Evolutionary conservation across 306 rosid species (phyloP).

Genomic region (Abrus pulchellus): DNA sequence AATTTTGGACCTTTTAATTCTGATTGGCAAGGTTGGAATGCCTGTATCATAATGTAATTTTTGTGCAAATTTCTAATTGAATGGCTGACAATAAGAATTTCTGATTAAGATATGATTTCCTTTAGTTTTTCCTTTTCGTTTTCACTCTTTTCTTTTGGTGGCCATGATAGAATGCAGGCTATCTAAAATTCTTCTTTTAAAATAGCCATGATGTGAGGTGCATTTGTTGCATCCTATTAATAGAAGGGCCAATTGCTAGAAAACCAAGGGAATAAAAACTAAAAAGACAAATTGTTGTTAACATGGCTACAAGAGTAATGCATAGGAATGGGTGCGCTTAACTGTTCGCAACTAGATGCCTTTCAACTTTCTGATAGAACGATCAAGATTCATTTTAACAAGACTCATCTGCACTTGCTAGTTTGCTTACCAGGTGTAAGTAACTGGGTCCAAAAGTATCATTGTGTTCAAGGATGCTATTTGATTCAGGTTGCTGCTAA

Average conservation of each 20-base stretch:
- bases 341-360: not conserved
- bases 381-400: not conserved
- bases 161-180: conserved; percentile 28
- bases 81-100: conserved; percentile 1
- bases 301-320: not conserved
- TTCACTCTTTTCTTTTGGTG: conserved; percentile 1
- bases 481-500: not conserved
- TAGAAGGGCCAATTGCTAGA: not conserved
- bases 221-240: not conserved
- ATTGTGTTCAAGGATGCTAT: not conserved
- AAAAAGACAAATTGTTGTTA: not conserved
- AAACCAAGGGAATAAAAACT: not conserved
- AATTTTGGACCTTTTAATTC: conserved; percentile 21
- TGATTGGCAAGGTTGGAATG: conserved; percentile 26
- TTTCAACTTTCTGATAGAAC: not conserved
- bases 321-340: not conserved
- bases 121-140: conserved; percentile 1
- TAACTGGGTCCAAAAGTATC: not conserved
- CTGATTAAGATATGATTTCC: conserved; percentile 36
- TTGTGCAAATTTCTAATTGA: conserved; percentile 33
- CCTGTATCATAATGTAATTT: conserved; percentile 24
- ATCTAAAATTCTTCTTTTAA: conserved; percentile 19
- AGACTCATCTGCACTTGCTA: not conserved
- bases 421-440: not conserved
- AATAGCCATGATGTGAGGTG: not conserved